Evolutionary conservation across 2,329 filamentous ascomycete genomes (phyloP), one percentile per base, ranked within the genome.

Genomic region (Parastagonospora nodorum): DNA sequence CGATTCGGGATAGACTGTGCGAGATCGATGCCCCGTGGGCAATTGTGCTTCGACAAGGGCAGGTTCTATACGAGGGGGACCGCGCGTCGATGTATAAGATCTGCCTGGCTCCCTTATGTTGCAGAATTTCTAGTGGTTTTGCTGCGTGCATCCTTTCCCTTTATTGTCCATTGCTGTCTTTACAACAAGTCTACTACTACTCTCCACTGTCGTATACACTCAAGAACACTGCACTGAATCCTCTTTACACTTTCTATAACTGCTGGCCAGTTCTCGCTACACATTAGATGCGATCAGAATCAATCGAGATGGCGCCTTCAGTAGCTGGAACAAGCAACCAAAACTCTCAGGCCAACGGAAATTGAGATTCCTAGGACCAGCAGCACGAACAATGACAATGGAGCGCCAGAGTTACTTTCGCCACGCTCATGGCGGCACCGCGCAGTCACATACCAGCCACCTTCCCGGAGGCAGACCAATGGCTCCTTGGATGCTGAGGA

Each of bases 401-500:
- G 24, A 24, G 35, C 55, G 6, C 55, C 52, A 15, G 60, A 64
- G 11, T 57, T 48, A 14, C 66, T 66, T 19, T 73, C 69, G 4
- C 69, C 69, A 14, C 61, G 60, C 9, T 73, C 69, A 55, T 73
- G 69, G 69, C 60, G 63, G 38, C 54, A 60, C 42, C 61, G 67
- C 39, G 56, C 57, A 16, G 48, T 55, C 9, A 68, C 63, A 14
- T 69, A 66, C 42, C 60, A 66, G 32, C 59, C 66, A 27, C 59
- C 63, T 11, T 69, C 68, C 8, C 55, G 66, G 31, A 64, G 61
- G 51, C 63, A 64, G 42, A 71, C 63, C 16, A 62, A 52, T 10
- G 64, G 60, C 31, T 69, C 64, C 35, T 44, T 71, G 6, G 71
- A 74, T 53, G 59, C 86, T 41, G 83, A 85, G 52, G 83, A 86